phyloP scores from a whole-genome alignment of 2,329 filamentous ascomycete genomes.

The Clarireedia hainanense region DNA sequence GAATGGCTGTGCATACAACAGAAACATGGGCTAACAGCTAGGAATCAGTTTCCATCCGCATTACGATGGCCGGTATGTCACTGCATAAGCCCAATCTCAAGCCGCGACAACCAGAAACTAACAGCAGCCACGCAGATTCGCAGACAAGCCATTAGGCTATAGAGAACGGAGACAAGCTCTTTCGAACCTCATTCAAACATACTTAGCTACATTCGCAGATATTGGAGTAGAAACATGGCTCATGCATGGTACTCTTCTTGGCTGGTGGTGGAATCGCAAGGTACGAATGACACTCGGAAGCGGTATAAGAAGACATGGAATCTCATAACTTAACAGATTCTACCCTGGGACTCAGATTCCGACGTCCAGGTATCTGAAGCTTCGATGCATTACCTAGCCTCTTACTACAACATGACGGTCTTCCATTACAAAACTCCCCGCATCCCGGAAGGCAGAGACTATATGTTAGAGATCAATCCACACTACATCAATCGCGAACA shows the following conservation, averaged over 20 bases:
- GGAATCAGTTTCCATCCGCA: constrained; percentile 31
- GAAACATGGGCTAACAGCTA: constrained; percentile 10
- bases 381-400: constrained; percentile 45
- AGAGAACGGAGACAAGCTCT: constrained; percentile 43
- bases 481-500: constrained; percentile 54
- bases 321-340: constrained; percentile 35
- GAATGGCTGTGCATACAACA: not conserved
- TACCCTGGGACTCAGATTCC: constrained; percentile 78
- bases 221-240: constrained; percentile 46
- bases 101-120: not conserved
- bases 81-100: not conserved
- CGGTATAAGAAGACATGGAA: no score
- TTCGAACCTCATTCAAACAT: constrained; percentile 65
- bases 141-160: constrained; percentile 34
- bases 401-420: constrained; percentile 38
- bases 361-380: constrained; percentile 48
- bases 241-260: constrained; percentile 74
- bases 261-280: constrained; percentile 76
- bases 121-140: constrained; percentile 27
- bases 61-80: constrained; percentile 32
- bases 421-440: constrained; percentile 28
- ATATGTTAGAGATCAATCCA: constrained; percentile 72
- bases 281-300: constrained; percentile 11
- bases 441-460: constrained; percentile 39
- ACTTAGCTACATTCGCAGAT: constrained; percentile 57